These are phyloP conservation scores for Globisporangium apiculatum DNA, from an alignment of 352 stramenopile species.

Conservation along the genomic window DNA sequence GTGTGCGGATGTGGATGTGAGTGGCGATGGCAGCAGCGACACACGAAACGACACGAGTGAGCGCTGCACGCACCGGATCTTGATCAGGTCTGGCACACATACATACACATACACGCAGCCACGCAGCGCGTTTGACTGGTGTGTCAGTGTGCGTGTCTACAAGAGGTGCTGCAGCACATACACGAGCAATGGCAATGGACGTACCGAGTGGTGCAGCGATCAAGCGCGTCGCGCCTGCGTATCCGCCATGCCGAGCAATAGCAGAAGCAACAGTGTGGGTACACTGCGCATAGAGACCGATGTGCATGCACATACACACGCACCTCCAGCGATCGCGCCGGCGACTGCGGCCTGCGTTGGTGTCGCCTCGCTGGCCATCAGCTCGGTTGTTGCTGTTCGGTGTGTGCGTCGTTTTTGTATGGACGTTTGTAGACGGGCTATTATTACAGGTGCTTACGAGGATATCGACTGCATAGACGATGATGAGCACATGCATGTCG, in stretches of 20 bases:
- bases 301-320: constrained; percentile 1
- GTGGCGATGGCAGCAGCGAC: neutral
- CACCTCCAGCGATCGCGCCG: constrained; percentile 57
- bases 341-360: constrained; percentile 45
- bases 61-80: constrained; percentile 40
- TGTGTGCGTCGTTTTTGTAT: neutral
- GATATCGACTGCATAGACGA: neutral
- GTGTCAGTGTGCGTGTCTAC: neutral
- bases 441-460: neutral
- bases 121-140: neutral
- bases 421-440: neutral
- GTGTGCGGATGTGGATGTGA: neutral
- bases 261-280: neutral
- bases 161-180: constrained; percentile 3
- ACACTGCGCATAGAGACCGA: neutral
- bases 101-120: neutral
- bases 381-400: no score
- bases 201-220: constrained; percentile 63
- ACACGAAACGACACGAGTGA: neutral
- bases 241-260: neutral
- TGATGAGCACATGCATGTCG: neutral
- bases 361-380: constrained; percentile 18
- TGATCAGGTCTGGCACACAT: constrained; percentile 44
- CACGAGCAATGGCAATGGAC: neutral
- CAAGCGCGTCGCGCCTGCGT: constrained; percentile 46